Conservation (phyloP, 371 early-diverging fungal species). For the Mortierella sp. region DNA sequence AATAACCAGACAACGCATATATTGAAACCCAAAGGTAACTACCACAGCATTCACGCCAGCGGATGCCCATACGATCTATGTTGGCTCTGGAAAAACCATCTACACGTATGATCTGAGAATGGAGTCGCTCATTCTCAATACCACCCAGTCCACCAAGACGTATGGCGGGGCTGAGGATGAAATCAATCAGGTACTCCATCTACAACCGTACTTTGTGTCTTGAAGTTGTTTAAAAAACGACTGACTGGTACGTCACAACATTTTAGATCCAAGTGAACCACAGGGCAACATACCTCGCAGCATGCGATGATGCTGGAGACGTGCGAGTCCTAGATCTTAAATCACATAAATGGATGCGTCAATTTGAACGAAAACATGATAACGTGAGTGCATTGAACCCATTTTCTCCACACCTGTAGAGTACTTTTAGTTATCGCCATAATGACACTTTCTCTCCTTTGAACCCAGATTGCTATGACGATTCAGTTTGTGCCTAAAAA, state of each 20-base stretch:
- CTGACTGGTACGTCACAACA: too few species aligned
- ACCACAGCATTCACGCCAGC: slow-evolving; percentile 34
- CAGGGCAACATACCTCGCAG: slow-evolving; percentile 30
- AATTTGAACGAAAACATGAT: slow-evolving; percentile 32
- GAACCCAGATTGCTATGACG: slow-evolving; percentile 45
- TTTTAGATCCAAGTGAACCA: slow-evolving; percentile 48
- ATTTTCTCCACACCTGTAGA: neutral
- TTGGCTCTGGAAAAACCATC: slow-evolving; percentile 42
- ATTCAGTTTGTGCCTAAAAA: slow-evolving; percentile 49
- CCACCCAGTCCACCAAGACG: slow-evolving; percentile 18
- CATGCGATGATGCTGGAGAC: slow-evolving; percentile 54
- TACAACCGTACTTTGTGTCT: neutral
- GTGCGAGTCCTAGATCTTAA: slow-evolving; percentile 50
- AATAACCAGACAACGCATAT: neutral
- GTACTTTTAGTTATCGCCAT: neutral
- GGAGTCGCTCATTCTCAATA: slow-evolving; percentile 38
- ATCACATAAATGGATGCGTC: slow-evolving; percentile 49
- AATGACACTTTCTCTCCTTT: neutral
- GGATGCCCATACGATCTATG: slow-evolving; percentile 51
- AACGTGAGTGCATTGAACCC: slow-evolving; percentile 18
- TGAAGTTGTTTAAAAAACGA: neutral
- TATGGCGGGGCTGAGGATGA: slow-evolving; percentile 51
- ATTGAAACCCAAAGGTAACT: slow-evolving; percentile 17
- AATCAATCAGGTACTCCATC: slow-evolving; percentile 42
- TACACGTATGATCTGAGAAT: slow-evolving; percentile 38